Conservation (phyloP, 495 filamentous ascomycete genomes). For the Xylaria castorea region DNA sequence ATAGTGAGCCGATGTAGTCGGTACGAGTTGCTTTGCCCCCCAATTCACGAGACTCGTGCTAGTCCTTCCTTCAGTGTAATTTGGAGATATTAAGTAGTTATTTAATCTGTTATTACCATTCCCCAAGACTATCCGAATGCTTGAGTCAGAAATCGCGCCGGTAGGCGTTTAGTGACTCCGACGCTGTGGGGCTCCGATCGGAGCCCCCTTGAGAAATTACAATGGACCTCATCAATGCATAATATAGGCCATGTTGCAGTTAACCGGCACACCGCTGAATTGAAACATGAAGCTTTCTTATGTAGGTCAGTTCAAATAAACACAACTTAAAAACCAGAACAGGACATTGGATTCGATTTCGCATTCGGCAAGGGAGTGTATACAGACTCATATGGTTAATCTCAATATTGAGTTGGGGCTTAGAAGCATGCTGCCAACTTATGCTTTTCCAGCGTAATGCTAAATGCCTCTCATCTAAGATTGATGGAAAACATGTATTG, state of each 20-base stretch:
- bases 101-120: slow-evolving; percentile 9
- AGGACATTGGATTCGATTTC: not conserved
- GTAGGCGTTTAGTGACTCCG: not conserved
- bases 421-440: too few species aligned
- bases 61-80: slow-evolving; percentile 16
- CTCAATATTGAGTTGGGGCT: too few species aligned
- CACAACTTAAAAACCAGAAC: not conserved
- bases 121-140: not conserved
- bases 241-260: not conserved
- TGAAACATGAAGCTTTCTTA: slow-evolving; percentile 3
- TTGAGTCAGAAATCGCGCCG: slow-evolving; percentile 18
- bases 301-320: too few species aligned
- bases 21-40: not conserved
- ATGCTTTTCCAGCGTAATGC: too few species aligned
- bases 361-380: too few species aligned
- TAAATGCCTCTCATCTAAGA: not conserved
- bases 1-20: slow-evolving; percentile 39
- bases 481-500: not conserved
- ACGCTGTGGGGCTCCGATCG: slow-evolving; percentile 37
- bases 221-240: slow-evolving; percentile 1
- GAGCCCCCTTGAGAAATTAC: slow-evolving; percentile 33
- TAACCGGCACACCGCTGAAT: slow-evolving; percentile 2
- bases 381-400: too few species aligned
- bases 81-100: not conserved
- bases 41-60: not conserved